Evolutionary conservation across 2,329 filamentous ascomycete genomes (phyloP), one percentile per base, ranked within the genome.

Genomic region (Ophiostoma quercus): DNA sequence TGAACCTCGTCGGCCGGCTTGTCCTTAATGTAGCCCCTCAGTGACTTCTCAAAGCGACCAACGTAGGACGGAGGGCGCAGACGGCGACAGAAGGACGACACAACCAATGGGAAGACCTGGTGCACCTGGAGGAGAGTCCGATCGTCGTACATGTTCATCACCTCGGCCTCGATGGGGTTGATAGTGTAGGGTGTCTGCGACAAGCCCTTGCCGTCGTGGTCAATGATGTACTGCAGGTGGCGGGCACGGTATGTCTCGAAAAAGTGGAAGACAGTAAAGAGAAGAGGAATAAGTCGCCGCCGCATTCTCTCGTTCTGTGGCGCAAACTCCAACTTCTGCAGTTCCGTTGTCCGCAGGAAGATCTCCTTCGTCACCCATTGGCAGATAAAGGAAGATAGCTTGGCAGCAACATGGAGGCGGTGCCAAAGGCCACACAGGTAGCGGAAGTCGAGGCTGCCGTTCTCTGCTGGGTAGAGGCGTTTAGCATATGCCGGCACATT

Each of bases 241-340:
- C 88, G 79, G 54, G 81, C 83, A 71, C 87, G 84, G 75, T 88
- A 89, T 0, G 82, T 87, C 76, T 90, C 87, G 75, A 90, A 89
- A 75, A 90, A 90, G 76, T 90, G 87, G 73, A 89, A 89, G 32
- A 88, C 80, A 14, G 87, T 88, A 73, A 90, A 89, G 19, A 90
- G 80, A 8, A 89, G 76, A 0, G 87, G 87, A 69, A 88, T 87
- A 9, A 90, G 79, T 67, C 87, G 83, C 71, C 86, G 85, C 66
- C 87, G 85, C 87, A 90, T 89, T 16, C 87, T 83, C 76, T 87
- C 85, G 72, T 83, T 81, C 75, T 89, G 87, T 0, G 85, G 83
- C 22, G 85, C 84, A 74, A 89, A 90, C 66, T 87, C 85, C 25
- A 77, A 76, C 70, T 81, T 82, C 75, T 87, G 83, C 3, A 81